Conservation (phyloP, 73 alveolate genomes). For the Paramecium primaurelia region DNA sequence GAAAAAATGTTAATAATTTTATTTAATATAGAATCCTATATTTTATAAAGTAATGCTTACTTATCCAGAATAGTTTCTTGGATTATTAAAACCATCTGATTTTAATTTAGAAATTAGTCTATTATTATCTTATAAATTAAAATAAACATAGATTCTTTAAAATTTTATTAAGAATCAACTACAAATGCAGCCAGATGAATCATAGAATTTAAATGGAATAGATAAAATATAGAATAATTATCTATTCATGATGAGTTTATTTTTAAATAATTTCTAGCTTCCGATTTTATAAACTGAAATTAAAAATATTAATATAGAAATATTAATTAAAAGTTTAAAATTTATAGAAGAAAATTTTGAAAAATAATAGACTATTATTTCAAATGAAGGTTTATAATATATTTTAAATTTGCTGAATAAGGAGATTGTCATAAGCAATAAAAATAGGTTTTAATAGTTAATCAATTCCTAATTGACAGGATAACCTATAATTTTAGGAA, state of each 20-base stretch:
- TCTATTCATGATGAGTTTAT: not conserved
- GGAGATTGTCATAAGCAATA: not conserved
- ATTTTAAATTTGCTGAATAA: not conserved
- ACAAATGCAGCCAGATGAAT: not conserved
- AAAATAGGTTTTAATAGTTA: not conserved
- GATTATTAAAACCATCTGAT: not conserved
- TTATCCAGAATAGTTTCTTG: not conserved
- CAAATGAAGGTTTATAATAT: not conserved
- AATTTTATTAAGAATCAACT: not conserved
- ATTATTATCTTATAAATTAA: not conserved
- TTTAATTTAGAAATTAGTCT: not conserved
- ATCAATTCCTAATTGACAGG: not conserved
- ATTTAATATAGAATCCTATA: not conserved
- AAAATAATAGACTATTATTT: not conserved
- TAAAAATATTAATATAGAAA: not conserved
- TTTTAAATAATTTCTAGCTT: not conserved
- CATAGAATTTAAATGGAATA: not conserved
- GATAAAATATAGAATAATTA: not conserved
- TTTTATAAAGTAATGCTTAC: not conserved
- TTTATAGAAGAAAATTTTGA: not conserved
- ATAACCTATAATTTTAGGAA: not conserved
- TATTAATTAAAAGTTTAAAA: not conserved
- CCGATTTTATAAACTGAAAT: not conserved
- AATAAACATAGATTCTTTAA: not conserved
- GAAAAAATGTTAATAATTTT: not conserved